Conservation (phyloP, 2,329 filamentous ascomycete species). For the Pseudovirgaria hyperparasitica region DNA sequence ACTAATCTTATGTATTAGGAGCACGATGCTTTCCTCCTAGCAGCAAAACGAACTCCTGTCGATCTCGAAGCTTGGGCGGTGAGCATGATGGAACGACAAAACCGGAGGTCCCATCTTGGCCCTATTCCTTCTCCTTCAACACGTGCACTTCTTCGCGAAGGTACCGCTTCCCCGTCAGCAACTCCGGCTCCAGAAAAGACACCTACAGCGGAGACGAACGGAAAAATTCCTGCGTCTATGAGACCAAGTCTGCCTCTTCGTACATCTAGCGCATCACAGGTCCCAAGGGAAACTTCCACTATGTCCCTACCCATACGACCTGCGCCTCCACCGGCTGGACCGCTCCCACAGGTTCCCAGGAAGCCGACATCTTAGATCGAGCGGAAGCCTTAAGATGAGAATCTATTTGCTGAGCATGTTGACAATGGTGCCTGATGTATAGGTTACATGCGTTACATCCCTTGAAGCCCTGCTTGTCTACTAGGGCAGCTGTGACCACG, state of each 20-base stretch:
- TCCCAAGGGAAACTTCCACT: slow-evolving; percentile 14
- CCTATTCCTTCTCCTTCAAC: slow-evolving; percentile 59
- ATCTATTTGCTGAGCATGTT: too few species aligned
- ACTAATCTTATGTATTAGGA: slow-evolving; percentile 44
- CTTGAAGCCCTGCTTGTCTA: not conserved
- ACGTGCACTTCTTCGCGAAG: slow-evolving; percentile 24
- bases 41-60: slow-evolving; percentile 90
- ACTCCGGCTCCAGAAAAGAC: slow-evolving; percentile 11
- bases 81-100: slow-evolving; percentile 85
- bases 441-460: not conserved
- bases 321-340: slow-evolving; percentile 21
- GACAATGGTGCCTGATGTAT: slow-evolving; percentile 16
- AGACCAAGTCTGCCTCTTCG: slow-evolving; percentile 29
- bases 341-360: slow-evolving; percentile 15
- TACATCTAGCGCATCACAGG: slow-evolving; percentile 27
- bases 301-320: slow-evolving; percentile 35
- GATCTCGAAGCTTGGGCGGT: slow-evolving; percentile 90
- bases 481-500: slow-evolving; percentile 1
- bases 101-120: slow-evolving; percentile 85
- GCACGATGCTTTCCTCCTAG: slow-evolving; percentile 85
- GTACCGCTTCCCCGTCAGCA: slow-evolving; percentile 13
- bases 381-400: too few species aligned
- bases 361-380: too few species aligned
- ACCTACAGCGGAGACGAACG: slow-evolving; percentile 14
- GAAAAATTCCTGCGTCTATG: slow-evolving; percentile 13